Evolutionary conservation across 1,139 yeast genomes (phyloP).

Genomic region (Kodamaea anthophila): DNA sequence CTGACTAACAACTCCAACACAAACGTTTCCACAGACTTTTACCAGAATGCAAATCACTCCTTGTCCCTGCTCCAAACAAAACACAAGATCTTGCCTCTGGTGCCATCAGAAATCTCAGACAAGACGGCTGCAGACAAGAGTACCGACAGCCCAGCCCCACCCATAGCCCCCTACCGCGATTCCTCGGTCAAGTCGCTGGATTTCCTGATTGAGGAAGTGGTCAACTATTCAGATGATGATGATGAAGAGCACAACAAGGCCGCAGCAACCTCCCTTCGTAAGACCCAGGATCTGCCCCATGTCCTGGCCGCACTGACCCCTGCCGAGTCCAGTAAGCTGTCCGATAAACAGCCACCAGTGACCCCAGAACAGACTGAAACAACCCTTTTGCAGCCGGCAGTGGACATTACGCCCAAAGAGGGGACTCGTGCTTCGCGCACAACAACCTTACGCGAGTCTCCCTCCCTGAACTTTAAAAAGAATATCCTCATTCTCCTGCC

Average conservation of each 20-base stretch:
- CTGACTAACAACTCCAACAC: conserved; percentile 9
- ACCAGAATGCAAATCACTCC: conserved; percentile 12
- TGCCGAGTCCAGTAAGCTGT: neutral
- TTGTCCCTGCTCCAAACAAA: conserved; percentile 16
- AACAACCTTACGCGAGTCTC: neutral
- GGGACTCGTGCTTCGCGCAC: too few species aligned
- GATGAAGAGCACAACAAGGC: conserved; percentile 2
- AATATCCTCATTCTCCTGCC: conserved; percentile 39
- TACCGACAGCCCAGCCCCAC: neutral
- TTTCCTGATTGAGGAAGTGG: conserved; percentile 35
- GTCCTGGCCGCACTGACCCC: conserved; percentile 2
- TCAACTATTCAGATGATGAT: conserved; percentile 38
- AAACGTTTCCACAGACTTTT: conserved; percentile 8
- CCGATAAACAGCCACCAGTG: conserved; percentile 1
- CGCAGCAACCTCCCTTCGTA: conserved; percentile 4
- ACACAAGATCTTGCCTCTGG: conserved; percentile 25
- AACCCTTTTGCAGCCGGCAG: conserved; percentile 19
- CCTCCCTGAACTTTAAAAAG: conserved; percentile 15
- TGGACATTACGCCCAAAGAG: conserved; percentile 14
- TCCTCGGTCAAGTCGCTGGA: conserved; percentile 11
- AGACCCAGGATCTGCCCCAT: neutral
- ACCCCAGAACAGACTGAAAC: conserved; percentile 4
- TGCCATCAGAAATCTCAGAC: neutral
- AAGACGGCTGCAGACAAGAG: neutral
- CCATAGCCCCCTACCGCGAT: conserved; percentile 3